Percentiles rank a stretch among this genome's conserved stretches.
Evolutionary conservation across 139 green algal genomes (phyloP).

Genomic region (Zygnema circumcarinatum): DNA sequence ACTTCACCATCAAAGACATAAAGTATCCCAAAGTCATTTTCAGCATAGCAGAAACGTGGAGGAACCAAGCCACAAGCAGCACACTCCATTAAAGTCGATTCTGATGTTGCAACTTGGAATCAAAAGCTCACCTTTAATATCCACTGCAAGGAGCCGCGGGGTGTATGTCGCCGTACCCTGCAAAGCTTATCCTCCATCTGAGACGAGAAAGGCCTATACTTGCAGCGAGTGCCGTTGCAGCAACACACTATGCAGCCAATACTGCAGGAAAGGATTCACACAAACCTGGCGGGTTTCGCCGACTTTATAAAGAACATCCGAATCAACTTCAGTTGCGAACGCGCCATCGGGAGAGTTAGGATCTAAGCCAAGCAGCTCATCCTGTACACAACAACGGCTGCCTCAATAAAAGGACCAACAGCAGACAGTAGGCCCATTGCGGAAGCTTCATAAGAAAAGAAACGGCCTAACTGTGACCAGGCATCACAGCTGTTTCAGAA

Average conservation of each 20-base stretch:
- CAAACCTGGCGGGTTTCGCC: not conserved
- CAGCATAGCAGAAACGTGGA: too few species aligned
- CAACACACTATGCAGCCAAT: not conserved
- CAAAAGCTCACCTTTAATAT: not conserved
- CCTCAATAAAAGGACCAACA: too few species aligned
- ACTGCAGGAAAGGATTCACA: not conserved
- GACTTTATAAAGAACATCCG: not conserved
- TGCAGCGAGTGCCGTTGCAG: too few species aligned
- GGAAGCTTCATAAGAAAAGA: too few species aligned
- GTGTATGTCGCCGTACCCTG: not conserved
- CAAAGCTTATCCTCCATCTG: not conserved
- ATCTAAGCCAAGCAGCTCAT: not conserved
- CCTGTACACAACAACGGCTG: not conserved
- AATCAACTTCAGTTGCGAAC: not conserved
- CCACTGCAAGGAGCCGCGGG: not conserved
- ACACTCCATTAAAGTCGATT: too few species aligned
- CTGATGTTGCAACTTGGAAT: too few species aligned
- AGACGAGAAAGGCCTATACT: not conserved
- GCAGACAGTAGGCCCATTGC: too few species aligned
- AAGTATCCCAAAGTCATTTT: too few species aligned
- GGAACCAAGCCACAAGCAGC: too few species aligned
- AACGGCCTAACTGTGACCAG: too few species aligned
- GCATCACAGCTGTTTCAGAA: too few species aligned
- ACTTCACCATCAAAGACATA: too few species aligned
- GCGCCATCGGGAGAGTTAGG: not conserved